Conservation (phyloP, 257 asterid genomes). For the Nicotiana tomentosiformis region DNA sequence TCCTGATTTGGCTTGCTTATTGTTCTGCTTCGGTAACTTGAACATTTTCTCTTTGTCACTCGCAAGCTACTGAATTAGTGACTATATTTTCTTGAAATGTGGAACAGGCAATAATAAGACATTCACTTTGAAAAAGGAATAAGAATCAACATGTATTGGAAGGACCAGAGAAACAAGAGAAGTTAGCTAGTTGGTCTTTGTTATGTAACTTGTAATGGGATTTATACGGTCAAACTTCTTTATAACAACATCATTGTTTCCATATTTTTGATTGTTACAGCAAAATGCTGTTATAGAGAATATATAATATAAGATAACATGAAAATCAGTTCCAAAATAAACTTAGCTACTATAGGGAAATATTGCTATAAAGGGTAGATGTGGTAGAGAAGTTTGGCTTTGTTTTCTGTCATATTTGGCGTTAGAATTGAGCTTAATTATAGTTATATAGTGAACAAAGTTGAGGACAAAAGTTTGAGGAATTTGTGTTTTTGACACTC, state of each 20-base stretch:
- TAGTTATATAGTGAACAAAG: not conserved
- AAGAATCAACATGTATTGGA: constrained; percentile 7
- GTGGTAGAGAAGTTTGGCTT: not conserved
- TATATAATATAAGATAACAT: too few species aligned
- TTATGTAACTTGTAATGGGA: constrained; percentile 29
- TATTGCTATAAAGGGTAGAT: too few species aligned
- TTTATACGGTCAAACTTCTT: not conserved
- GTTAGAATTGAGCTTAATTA: constrained; percentile 7
- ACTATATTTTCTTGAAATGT: not conserved
- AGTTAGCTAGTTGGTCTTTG: constrained; percentile 52
- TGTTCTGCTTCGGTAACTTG: constrained; percentile 50
- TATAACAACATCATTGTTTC: too few species aligned
- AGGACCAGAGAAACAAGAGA: constrained; percentile 20
- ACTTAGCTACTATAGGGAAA: too few species aligned
- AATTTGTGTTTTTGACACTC: not conserved
- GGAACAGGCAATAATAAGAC: not conserved
- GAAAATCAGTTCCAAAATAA: too few species aligned
- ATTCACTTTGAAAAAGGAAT: not conserved
- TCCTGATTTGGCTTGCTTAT: constrained; percentile 32
- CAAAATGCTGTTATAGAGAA: too few species aligned
- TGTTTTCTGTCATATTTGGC: constrained; percentile 22
- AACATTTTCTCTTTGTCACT: constrained; percentile 42
- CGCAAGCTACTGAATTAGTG: not conserved
- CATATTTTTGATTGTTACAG: too few species aligned
- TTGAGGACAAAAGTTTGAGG: not conserved